Base-by-base conservation (phyloP, 176 grass and related monocot genomes). In the Eleusine coracana region DNA sequence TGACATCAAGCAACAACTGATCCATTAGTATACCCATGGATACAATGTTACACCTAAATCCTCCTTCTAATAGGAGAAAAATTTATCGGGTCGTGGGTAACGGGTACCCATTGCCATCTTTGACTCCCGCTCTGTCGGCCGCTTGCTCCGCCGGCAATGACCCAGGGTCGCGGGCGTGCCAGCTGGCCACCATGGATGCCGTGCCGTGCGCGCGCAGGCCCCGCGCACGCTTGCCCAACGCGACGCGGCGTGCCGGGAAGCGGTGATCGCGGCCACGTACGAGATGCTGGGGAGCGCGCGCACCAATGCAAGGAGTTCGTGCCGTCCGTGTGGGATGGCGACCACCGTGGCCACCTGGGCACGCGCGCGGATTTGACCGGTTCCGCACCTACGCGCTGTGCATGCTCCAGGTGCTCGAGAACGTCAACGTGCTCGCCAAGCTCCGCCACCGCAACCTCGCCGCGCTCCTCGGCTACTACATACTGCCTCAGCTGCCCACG, bases 251-350 rank as follows among this genome's bases (percentile, higher is more conserved):
- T 95, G 93, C 72, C 93, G 91, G 70, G 89, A 1, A 58, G 88
- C 90, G 0, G 78, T 90, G 46, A 88, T 90, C 34, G 18, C 65
- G 1, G 48, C 85, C 25, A 88, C 90, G 44, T 90, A 88, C 58
- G 66, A 77, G 23, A 80, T 95, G 56, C 82, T 92, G 10, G 31
- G 66, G 20, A 42, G 31, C 34, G 67, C 82, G n/a, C 51, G 63
- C 28, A 90, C 84, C n/a, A n/a, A n/a, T n/a, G n/a, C 75, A 92
- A 90, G 78, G 90, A 95, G 80, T 92, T 90, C 28, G 93, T 95
- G 27, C n/a, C n/a, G n/a, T n/a, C 87, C 93, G 0, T 92, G 93
- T n/a, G 90, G 93, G 8, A 86, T 95, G 87, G 93, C 93, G 0
- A 58, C 79, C 20, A 95, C 93, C 3, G 38, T 95, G 11, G 90